Percentiles rank a stretch among this genome's conserved stretches.
These are phyloP conservation scores for Talaromyces islandicus DNA, from an alignment of 2,329 filamentous ascomycete genomes.

Conservation along the genomic window DNA sequence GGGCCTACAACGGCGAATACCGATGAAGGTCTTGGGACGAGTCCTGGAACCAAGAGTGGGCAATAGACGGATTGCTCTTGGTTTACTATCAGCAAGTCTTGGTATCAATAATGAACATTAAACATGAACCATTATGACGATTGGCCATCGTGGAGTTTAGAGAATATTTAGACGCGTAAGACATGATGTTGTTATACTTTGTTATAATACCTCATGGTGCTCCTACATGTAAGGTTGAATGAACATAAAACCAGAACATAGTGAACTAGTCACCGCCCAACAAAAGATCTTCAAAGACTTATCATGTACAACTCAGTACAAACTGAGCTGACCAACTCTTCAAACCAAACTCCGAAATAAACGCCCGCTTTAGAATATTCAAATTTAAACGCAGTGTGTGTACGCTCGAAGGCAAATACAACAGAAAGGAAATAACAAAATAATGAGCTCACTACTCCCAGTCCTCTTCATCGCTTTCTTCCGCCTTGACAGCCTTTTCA, in stretches of 20 bases:
- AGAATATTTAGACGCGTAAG: neutral
- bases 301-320: neutral
- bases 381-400: neutral
- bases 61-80: neutral
- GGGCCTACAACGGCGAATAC: constrained; percentile 21
- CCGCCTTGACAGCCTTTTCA: constrained; percentile 39
- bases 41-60: constrained; percentile 14
- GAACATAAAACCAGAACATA: neutral
- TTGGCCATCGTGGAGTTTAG: neutral
- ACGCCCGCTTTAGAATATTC: neutral
- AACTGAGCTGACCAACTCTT: neutral
- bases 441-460: constrained; percentile 57
- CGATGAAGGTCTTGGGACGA: constrained; percentile 26
- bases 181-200: neutral
- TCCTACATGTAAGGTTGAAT: neutral
- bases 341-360: neutral
- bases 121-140: neutral
- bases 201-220: neutral
- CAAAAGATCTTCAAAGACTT: neutral
- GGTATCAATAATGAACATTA: neutral
- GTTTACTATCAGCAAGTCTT: neutral
- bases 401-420: neutral
- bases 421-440: neutral
- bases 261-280: neutral
- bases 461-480: constrained; percentile 67